These are phyloP conservation scores for Sparassis latifolia DNA, from an alignment of 1,284 basidiomycete genomes.

Conservation along the genomic window DNA sequence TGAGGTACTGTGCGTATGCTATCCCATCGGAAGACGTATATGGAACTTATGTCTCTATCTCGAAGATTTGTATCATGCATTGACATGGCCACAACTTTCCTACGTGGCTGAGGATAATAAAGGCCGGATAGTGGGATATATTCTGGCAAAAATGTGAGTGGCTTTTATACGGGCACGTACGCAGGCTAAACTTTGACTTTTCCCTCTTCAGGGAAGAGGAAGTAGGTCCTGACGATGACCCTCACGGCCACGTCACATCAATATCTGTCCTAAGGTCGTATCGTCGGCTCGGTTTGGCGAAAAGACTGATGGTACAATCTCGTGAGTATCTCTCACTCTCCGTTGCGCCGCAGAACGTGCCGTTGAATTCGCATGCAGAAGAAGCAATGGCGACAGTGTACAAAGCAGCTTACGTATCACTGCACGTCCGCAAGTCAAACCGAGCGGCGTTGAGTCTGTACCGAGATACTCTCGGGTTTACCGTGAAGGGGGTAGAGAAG, in stretches of 20 bases:
- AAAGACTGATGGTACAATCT: constrained; percentile 82
- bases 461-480: constrained; percentile 79
- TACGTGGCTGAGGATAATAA: constrained; percentile 91
- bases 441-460: constrained; percentile 81
- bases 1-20: constrained; percentile 74
- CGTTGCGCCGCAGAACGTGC: neutral
- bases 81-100: constrained; percentile 92
- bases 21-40: neutral
- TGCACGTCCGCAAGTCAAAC: constrained; percentile 87
- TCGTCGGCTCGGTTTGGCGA: constrained; percentile 79
- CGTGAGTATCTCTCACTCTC: constrained; percentile 43
- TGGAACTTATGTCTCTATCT: neutral
- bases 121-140: constrained; percentile 91
- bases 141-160: constrained; percentile 80
- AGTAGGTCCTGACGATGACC: constrained; percentile 44
- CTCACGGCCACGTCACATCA: constrained; percentile 87
- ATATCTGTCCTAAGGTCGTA: constrained; percentile 86
- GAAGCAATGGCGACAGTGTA: constrained; percentile 85
- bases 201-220: constrained; percentile 63
- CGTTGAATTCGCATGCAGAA: constrained; percentile 38
- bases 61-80: constrained; percentile 80
- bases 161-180: neutral
- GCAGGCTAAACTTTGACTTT: constrained; percentile 1
- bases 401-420: constrained; percentile 68
- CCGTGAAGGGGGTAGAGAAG: constrained; percentile 68